Evolutionary conservation across 2,329 filamentous ascomycete species (phyloP).

Genomic region (Rutstroemia sp.): DNA sequence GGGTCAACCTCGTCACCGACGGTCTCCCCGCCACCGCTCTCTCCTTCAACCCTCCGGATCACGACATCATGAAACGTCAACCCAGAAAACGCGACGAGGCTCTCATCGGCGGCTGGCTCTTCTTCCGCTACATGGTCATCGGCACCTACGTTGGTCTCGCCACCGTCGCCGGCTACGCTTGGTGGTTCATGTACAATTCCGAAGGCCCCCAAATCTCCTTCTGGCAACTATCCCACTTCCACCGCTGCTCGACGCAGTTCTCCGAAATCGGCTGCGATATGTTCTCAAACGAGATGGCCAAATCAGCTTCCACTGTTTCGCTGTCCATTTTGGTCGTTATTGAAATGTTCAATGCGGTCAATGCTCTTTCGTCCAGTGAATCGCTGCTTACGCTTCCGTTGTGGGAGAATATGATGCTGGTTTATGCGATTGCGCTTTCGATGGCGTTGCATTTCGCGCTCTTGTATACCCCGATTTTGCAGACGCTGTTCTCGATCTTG

Average conservation of each 20-base stretch:
- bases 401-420: constrained; percentile 98
- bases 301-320: constrained; percentile 86
- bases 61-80: constrained; percentile 92
- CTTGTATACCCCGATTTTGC: constrained; percentile 84
- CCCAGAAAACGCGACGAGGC: constrained; percentile 89
- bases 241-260: constrained; percentile 80
- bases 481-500: constrained; percentile 82
- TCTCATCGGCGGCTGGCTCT: constrained; percentile 90
- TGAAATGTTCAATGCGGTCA: constrained; percentile 99
- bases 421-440: constrained; percentile 85
- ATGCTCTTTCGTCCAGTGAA: constrained; percentile 91
- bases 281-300: constrained; percentile 79
- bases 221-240: constrained; percentile 85
- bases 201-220: constrained; percentile 88
- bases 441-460: constrained; percentile 95
- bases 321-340: constrained; percentile 91
- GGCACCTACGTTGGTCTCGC: constrained; percentile 91
- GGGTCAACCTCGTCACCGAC: constrained; percentile 98
- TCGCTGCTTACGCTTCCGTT: constrained; percentile 86
- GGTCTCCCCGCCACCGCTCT: constrained; percentile 92
- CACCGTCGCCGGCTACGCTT: constrained; percentile 95
- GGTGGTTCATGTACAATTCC: constrained; percentile 98
- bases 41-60: constrained; percentile 96
- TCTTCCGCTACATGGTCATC: constrained; percentile 95
- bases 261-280: constrained; percentile 87